A percentile compares a stretch with the other conserved stretches of the same genome.
Evolutionary conservation across 2,329 filamentous ascomycete species (phyloP).

Genomic region (Cadophora sp.): DNA sequence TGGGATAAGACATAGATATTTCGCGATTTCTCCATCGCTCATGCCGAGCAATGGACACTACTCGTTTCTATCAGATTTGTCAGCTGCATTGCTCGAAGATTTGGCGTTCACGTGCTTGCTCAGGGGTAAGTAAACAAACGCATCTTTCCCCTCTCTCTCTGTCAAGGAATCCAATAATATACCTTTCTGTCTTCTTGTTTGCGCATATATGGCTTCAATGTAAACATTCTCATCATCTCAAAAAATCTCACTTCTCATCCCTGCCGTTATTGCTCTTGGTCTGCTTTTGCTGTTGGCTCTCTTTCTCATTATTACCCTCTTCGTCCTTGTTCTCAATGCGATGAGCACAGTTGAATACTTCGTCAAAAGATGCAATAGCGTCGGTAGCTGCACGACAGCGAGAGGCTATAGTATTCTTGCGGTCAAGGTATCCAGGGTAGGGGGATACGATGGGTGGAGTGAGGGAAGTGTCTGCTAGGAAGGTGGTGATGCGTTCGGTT

Average conservation of each 20-base stretch:
- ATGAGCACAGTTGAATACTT: background rate
- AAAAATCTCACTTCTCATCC: background rate
- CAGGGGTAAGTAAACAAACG: slow-evolving; percentile 11
- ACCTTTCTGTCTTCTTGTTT: background rate
- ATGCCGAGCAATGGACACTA: no score
- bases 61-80: background rate
- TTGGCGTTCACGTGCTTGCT: background rate
- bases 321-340: background rate
- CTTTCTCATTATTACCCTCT: background rate
- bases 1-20: background rate
- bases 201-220: background rate
- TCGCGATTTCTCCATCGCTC: background rate
- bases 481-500: slow-evolving; percentile 5
- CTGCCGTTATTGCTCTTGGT: no score
- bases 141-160: background rate
- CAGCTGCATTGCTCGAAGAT: background rate
- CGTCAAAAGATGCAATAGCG: background rate
- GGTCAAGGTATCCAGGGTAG: background rate
- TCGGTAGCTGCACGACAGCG: background rate
- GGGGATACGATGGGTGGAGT: background rate
- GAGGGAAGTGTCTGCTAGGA: background rate
- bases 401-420: background rate
- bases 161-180: background rate
- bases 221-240: background rate
- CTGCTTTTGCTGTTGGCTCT: background rate